phyloP scores from a whole-genome alignment of 805 yeast species.

The Suhomyces tanzawaensis region DNA sequence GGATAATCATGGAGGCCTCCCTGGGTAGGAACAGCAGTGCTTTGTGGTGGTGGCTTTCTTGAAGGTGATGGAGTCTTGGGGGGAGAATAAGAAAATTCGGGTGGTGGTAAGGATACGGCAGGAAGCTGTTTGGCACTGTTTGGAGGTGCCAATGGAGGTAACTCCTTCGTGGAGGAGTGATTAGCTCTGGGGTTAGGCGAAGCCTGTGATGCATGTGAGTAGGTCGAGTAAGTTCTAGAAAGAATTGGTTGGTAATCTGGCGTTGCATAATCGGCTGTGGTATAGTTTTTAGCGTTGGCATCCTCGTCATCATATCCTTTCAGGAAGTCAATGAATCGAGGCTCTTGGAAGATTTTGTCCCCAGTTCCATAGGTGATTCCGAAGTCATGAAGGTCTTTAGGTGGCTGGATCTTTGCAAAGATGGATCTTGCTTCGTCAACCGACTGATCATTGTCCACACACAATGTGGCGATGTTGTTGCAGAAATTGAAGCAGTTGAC shows the following conservation, averaged over 20 bases:
- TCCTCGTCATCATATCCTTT: constrained; percentile 28
- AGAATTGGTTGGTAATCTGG: constrained; percentile 34
- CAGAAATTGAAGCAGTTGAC: constrained; percentile 76
- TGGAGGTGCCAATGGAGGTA: constrained; percentile 4
- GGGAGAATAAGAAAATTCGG: constrained; percentile 8
- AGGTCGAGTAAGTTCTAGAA: constrained; percentile 27
- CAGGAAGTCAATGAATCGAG: constrained; percentile 60
- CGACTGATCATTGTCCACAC: constrained; percentile 75
- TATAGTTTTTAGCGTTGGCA: constrained; percentile 9
- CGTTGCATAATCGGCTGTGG: constrained; percentile 27
- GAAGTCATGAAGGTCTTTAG: constrained; percentile 55
- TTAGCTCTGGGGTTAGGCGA: not conserved
- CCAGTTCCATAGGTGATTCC: constrained; percentile 63
- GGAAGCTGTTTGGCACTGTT: constrained; percentile 1
- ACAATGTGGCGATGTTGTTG: constrained; percentile 68
- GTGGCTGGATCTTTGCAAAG: constrained; percentile 67
- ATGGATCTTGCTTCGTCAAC: constrained; percentile 68
- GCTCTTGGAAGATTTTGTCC: constrained; percentile 53
- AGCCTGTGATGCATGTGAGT: constrained; percentile 18
- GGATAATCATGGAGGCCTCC: constrained; percentile 2
- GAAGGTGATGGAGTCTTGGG: constrained; percentile 11
- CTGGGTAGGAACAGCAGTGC: not conserved
- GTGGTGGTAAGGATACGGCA: constrained; percentile 6
- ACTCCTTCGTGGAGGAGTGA: not conserved
- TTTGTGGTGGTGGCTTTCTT: constrained; percentile 9